Base-by-base conservation (phyloP, 148 eudicot species). In the Nepenthes mirabilis region DNA sequence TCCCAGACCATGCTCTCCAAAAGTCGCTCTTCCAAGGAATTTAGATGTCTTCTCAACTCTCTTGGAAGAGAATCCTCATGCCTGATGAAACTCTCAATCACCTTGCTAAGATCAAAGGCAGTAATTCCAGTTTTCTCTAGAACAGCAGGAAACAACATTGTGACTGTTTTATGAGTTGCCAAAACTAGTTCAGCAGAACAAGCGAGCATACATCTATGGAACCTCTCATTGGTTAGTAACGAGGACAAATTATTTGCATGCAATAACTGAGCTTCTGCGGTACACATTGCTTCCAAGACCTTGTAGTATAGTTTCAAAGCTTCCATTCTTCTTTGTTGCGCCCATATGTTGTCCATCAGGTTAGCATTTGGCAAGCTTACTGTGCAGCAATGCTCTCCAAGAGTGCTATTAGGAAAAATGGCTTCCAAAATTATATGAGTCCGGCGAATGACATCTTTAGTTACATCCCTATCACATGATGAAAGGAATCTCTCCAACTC, bases 1-100 rank as follows among this genome's bases (percentile, higher is more conserved):
- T 86, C 99, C 99, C 99, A 94, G 2, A 94, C 97, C 95, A 86
- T 82, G 80, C 95, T 86, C 82, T 94, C 99, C 72, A 94, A 70
- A 48, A 94, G 87, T 62, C 90, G 74, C 65, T 94, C 99, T 79
- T 94, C 99, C 60, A 94, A 66, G 33, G 99, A 86, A 73, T 94
- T 94, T 45, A 94, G 74, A 76, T 94, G 97, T 66, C 99, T 77
- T 47, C 88, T 80, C 62, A 94, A 72, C 73, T 94, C 99, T 73
- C 99, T 78, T 9, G 99, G 99, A 66, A 94, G 87, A 51, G 86
- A 74, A 40, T 89, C 99, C 73, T 94, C 99, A 45, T 94, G 99
- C 51, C 99, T 80, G 59, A 94, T 79, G 45, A 94, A 94, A 75
- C 97, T 89, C 72, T 89, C 99, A 59, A 94, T 94, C 74, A 94